Evolutionary conservation across 257 asterid genomes (phyloP), one percentile per base, ranked within the genome.

Genomic region (Nyctanthes arbortristis): DNA sequence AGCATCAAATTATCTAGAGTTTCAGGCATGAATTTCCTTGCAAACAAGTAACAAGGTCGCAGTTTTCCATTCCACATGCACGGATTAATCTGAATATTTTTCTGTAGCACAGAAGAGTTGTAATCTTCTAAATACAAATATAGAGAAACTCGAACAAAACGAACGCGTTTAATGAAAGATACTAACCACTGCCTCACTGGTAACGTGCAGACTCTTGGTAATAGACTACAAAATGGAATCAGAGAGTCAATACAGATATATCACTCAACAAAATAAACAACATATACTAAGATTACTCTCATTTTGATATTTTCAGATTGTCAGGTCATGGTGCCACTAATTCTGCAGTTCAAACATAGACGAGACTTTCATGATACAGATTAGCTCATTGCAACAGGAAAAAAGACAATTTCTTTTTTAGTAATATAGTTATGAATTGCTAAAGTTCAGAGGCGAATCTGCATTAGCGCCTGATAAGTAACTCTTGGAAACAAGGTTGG

Each of bases 41-140:
- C 85, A 60, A 78, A 83, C 73, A 83, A 72, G 72, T 87, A 90
- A 67, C 98, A 90, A 1, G 96, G 91, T 34, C 94, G 81, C 71
- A 71, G 79, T 30, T 78, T 84, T 71, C 96, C 98, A 28, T 90
- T 90, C 98, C 98, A 93, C 80, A 90, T 52, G 89, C 98, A 93
- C 3, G 87, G 89, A 54, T 47, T 74, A 63, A 80, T 77, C 81
- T 81, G 87, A 68, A 77, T 61, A 68, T 82, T 78, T 69, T 78
- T 88, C 98, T 93, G 94, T 81, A 79, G 28, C 61, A 22, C 14
- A 31, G 9, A 66, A 39, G 29, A 62, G 24, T 59, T n/a, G n/a
- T n/a, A n/a, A n/a, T n/a, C n/a, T n/a, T n/a, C n/a, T n/a, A 61
- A 68, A 3, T 33, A 36, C 69, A 43, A 30, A 65, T 65, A 62